Percentiles rank a stretch among this genome's conserved stretches.
These are phyloP conservation scores for Dactylellina haptotyla DNA, from an alignment of 2,329 filamentous ascomycete genomes.

Conservation along the genomic window DNA sequence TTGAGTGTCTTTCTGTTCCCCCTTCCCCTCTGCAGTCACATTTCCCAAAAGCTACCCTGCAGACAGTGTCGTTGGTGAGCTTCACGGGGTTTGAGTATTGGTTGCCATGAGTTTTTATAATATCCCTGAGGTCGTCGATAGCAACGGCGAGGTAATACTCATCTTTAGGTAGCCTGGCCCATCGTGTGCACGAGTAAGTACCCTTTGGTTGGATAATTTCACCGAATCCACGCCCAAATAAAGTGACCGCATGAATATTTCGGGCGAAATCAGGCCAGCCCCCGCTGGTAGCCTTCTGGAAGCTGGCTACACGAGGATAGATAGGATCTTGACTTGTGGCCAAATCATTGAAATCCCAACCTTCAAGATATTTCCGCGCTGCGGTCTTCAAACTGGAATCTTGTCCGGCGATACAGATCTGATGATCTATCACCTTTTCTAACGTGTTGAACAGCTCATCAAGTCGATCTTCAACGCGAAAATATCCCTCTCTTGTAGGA, in stretches of 20 bases:
- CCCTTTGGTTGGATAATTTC: constrained; percentile 57
- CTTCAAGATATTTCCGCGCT: background rate
- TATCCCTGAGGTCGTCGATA: constrained; percentile 57
- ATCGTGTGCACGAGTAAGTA: constrained; percentile 55
- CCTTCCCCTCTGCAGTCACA: constrained; percentile 54
- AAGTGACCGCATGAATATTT: constrained; percentile 54
- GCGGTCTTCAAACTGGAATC: background rate
- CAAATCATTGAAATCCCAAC: constrained; percentile 59
- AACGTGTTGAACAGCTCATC: constrained; percentile 54
- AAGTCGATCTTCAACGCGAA: constrained; percentile 51
- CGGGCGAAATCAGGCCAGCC: constrained; percentile 58
- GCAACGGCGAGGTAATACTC: constrained; percentile 59
- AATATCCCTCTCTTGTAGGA: background rate
- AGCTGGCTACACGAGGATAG: constrained; percentile 54
- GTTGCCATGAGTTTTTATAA: constrained; percentile 58
- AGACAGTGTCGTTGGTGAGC: constrained; percentile 54
- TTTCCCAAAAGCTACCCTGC: constrained; percentile 55
- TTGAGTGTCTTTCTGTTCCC: constrained; percentile 11
- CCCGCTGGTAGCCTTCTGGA: constrained; percentile 6
- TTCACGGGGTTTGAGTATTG: constrained; percentile 45
- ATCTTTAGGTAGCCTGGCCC: constrained; percentile 58
- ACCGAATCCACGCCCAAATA: constrained; percentile 58
- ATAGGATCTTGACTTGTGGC: constrained; percentile 49
- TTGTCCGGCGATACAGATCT: constrained; percentile 45
- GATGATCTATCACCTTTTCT: constrained; percentile 58